A percentile compares a stretch with the other conserved stretches of the same genome.
These are phyloP conservation scores for Monilinia fructigena DNA, from an alignment of 2,329 filamentous ascomycete species.

Conservation along the genomic window DNA sequence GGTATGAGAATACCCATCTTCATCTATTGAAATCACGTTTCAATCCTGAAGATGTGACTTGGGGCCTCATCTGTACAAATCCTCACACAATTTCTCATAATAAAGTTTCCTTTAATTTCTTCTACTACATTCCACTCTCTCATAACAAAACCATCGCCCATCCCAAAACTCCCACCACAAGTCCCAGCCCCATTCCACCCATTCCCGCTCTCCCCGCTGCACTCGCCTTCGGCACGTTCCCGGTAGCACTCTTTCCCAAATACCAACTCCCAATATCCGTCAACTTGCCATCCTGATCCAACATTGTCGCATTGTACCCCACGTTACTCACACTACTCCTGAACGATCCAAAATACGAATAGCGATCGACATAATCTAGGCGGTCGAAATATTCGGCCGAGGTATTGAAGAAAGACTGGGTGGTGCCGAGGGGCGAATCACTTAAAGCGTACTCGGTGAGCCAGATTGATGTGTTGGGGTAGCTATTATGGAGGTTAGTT, in stretches of 20 bases:
- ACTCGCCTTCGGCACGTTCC: neutral
- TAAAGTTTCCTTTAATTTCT: neutral
- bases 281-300: conserved; percentile 64
- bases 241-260: conserved; percentile 48
- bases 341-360: conserved; percentile 58
- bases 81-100: too few relatives aligned
- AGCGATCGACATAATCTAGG: conserved; percentile 60
- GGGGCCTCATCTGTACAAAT: neutral
- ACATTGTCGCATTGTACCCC: conserved; percentile 69
- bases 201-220: neutral
- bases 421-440: conserved; percentile 53
- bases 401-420: conserved; percentile 67
- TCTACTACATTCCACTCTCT: neutral
- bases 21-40: neutral
- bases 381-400: conserved; percentile 66
- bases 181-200: neutral
- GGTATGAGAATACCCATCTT: neutral
- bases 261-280: conserved; percentile 79
- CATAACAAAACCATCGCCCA: neutral
- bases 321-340: conserved; percentile 69
- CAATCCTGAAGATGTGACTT: neutral
- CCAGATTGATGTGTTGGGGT: conserved; percentile 66
- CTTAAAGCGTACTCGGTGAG: conserved; percentile 72
- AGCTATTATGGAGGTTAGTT: conserved; percentile 43
- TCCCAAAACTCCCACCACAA: neutral